Evolutionary conservation across 2,329 filamentous ascomycete species (phyloP).

Genomic region (Colletotrichum cuscutae): DNA sequence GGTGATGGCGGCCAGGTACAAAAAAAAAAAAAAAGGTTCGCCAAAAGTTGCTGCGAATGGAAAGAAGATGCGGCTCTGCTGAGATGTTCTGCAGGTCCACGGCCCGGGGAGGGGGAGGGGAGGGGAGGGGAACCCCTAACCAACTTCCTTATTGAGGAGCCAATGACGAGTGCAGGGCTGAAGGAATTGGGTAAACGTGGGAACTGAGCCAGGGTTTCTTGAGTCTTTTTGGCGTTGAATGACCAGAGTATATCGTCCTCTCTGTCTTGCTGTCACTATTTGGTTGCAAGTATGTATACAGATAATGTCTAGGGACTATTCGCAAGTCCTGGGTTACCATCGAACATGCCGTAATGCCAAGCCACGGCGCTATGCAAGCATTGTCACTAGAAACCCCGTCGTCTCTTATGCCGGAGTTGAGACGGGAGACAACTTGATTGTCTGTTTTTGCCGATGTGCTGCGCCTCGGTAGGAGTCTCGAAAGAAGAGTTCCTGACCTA

Average conservation of each 20-base stretch:
- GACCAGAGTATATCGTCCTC: too few species aligned
- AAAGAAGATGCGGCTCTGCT: conserved; percentile 16
- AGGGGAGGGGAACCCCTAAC: neutral
- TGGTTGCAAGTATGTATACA: too few species aligned
- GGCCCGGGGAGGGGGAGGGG: neutral
- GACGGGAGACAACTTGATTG: neutral
- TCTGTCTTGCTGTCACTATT: too few species aligned
- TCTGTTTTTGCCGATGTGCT: conserved; percentile 1
- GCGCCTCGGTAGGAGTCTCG: conserved; percentile 16
- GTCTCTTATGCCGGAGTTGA: conserved; percentile 2
- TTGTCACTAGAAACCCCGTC: neutral
- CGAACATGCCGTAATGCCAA: conserved; percentile 3
- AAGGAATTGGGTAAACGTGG: neutral
- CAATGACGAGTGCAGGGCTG: neutral
- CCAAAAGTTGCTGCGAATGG: conserved; percentile 15
- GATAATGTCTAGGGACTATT: neutral
- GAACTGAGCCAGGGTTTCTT: neutral
- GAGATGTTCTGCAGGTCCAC: neutral
- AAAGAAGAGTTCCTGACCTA: neutral
- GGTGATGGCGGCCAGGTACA: neutral
- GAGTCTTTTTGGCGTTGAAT: neutral
- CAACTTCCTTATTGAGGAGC: neutral
- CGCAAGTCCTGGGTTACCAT: neutral
- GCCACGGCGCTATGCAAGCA: neutral
- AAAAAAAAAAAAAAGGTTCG: neutral